phyloP scores from a whole-genome alignment of 1,139 yeast genomes.

The Kodamaea sp. region DNA sequence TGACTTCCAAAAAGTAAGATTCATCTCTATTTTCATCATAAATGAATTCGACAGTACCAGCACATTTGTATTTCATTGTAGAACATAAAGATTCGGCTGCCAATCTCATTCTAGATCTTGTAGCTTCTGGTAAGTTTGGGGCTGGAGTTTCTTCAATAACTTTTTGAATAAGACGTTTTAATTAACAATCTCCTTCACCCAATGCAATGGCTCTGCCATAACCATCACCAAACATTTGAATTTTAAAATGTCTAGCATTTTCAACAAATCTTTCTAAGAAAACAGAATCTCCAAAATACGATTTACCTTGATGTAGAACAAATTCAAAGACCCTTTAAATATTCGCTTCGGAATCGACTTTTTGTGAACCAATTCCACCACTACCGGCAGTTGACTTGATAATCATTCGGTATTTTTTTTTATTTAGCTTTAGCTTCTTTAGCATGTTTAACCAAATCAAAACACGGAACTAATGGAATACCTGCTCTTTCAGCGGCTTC shows the following conservation, averaged over 20 bases:
- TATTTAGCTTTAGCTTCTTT: slow-evolving; percentile 70
- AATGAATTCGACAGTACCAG: slow-evolving; percentile 96
- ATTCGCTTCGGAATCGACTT: slow-evolving; percentile 78
- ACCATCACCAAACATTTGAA: slow-evolving; percentile 96
- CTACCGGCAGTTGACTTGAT: slow-evolving; percentile 98
- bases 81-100: slow-evolving; percentile 84
- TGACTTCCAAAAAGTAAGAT: slow-evolving; percentile 92
- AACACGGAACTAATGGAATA: slow-evolving; percentile 95
- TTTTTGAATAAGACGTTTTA: slow-evolving; percentile 95
- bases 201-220: slow-evolving; percentile 85
- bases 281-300: slow-evolving; percentile 91
- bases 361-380: slow-evolving; percentile 96
- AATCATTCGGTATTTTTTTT: slow-evolving; percentile 91
- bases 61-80: slow-evolving; percentile 84
- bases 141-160: slow-evolving; percentile 97
- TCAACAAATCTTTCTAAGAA: slow-evolving; percentile 92
- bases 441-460: slow-evolving; percentile 68
- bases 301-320: slow-evolving; percentile 88
- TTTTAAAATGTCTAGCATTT: slow-evolving; percentile 92
- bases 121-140: slow-evolving; percentile 79
- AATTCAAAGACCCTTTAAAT: slow-evolving; percentile 81
- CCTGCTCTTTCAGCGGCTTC: slow-evolving; percentile 84
- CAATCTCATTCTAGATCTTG: slow-evolving; percentile 68
- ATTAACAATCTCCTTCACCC: slow-evolving; percentile 96
- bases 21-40: slow-evolving; percentile 82